Percentiles rank a stretch among this genome's conserved stretches.
Conservation (phyloP, 2,329 filamentous ascomycete species). For the Cladosporium sp. region DNA sequence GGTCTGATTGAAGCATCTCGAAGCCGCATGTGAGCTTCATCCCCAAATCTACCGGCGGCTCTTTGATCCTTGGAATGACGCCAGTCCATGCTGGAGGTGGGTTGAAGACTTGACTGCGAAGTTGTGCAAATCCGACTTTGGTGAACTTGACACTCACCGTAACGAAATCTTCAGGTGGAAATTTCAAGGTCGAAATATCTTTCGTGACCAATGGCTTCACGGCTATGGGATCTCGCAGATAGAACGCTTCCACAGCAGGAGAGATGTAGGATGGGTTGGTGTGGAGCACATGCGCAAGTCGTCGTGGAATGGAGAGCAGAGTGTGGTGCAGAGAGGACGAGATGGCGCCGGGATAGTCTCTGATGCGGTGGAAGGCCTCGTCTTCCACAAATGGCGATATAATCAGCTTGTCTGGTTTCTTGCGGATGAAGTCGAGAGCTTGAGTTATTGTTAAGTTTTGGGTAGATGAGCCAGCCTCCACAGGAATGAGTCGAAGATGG, state of each 20-base stretch:
- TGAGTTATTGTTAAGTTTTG: constrained; percentile 62
- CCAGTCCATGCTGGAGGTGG: constrained; percentile 59
- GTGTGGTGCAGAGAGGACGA: constrained; percentile 73
- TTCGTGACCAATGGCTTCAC: constrained; percentile 66
- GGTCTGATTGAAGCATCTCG: constrained; percentile 76
- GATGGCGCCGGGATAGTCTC: constrained; percentile 79
- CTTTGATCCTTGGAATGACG: constrained; percentile 41
- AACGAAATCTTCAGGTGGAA: constrained; percentile 78
- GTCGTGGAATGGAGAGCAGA: constrained; percentile 73
- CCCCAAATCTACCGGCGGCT: constrained; percentile 62
- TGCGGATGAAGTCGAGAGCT: constrained; percentile 62
- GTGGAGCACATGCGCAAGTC: constrained; percentile 77
- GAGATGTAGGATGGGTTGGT: constrained; percentile 73
- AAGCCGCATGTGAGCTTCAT: constrained; percentile 91
- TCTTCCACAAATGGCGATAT: constrained; percentile 75
- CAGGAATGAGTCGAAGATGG: constrained; percentile 71
- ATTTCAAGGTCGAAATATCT: constrained; percentile 56
- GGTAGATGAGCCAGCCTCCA: constrained; percentile 33
- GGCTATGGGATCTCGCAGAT: constrained; percentile 78
- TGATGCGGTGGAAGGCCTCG: constrained; percentile 86
- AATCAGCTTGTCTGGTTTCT: constrained; percentile 60
- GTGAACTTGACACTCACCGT: constrained; percentile 80
- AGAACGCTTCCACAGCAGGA: constrained; percentile 86
- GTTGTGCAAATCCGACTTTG: constrained; percentile 84
- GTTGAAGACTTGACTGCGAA: constrained; percentile 80